Evolutionary conservation across 129 eudicot species (phyloP), one percentile per base, ranked within the genome.

Genomic region (Logfia minima): DNA sequence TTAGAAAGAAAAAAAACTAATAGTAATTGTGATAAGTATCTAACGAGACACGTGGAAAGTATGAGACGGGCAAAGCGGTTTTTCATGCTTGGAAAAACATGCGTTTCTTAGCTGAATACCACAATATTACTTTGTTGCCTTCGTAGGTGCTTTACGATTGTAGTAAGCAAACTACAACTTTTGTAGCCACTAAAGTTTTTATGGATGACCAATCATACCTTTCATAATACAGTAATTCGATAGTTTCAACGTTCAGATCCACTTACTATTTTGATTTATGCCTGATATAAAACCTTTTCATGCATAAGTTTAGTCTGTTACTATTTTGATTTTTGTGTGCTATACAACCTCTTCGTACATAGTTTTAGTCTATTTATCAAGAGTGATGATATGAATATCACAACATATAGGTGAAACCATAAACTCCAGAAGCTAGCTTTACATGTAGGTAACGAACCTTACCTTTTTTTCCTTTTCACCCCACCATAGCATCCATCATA

Each of bases 71-170:
- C 37, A 76, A 76, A 21, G 59, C 19, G 34, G 29, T 70, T 21
- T 60, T 26, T 26, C 0, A 24, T 53, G 13, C n/a, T 5, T 22
- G 4, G 19, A 9, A 23, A 66, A 19, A n/a, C 64, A 65, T 66
- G 63, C 53, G 52, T 74, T 37, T 34, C 79, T 66, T 55, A 58
- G 62, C 7, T 39, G 75, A 74, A 73, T 68, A 56, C 70, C 79
- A 55, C 11, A 66, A 53, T 43, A 66, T 52, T 52, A 22, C 78
- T 80, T 80, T 65, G 37, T 56, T 43, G 52, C 75, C 55, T 80
- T 80, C 65, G 16, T 56, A 53, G 64, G 55, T 41, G 55, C 75
- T 80, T 80, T 74, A 74, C 34, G 32, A 66, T 56, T n/a, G 18
- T 29, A 23, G 48, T 55, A 80, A 80, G 41, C 56, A 79, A 19